Percentiles rank a stretch among this genome's conserved stretches.
Conservation (phyloP, 1,139 yeast species). For the Saccharomyces hybrid region DNA sequence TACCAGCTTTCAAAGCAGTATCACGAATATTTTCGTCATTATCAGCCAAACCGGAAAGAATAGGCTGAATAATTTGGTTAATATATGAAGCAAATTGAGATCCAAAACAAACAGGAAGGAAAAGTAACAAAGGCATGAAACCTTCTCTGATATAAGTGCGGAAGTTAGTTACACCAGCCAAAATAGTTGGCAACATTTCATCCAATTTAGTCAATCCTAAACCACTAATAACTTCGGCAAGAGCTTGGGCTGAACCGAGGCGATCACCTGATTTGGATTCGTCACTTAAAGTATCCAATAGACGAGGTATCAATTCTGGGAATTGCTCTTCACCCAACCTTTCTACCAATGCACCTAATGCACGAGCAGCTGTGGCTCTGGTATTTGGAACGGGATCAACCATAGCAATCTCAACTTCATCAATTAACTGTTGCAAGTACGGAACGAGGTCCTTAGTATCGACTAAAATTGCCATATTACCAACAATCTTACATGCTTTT, state of each 20-base stretch:
- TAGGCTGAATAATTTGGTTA: constrained; percentile 78
- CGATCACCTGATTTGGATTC: constrained; percentile 83
- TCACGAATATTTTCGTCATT: constrained; percentile 80
- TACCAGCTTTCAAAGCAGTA: constrained; percentile 85
- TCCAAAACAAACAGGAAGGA: constrained; percentile 92
- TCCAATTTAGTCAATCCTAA: constrained; percentile 82
- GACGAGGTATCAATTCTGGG: constrained; percentile 83
- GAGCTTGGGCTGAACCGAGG: constrained; percentile 94
- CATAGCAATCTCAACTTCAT: constrained; percentile 87
- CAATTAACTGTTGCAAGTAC: constrained; percentile 66
- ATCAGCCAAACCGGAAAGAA: constrained; percentile 87
- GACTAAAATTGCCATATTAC: constrained; percentile 94
- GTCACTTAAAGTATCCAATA: constrained; percentile 70
- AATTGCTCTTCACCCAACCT: constrained; percentile 92
- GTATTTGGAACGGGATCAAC: constrained; percentile 98
- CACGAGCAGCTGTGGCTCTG: constrained; percentile 95
- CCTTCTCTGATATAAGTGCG: constrained; percentile 80
- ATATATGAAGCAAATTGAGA: constrained; percentile 85
- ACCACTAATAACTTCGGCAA: constrained; percentile 89
- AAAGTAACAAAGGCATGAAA: constrained; percentile 80
- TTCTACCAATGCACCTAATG: constrained; percentile 91
- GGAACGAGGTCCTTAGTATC: constrained; percentile 82
- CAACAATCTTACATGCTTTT: constrained; percentile 95
- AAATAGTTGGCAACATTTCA: constrained; percentile 73
- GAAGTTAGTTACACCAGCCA: constrained; percentile 61